Evolutionary conservation across 2,329 filamentous ascomycete genomes (phyloP).

Genomic region (Hortaea sp.): DNA sequence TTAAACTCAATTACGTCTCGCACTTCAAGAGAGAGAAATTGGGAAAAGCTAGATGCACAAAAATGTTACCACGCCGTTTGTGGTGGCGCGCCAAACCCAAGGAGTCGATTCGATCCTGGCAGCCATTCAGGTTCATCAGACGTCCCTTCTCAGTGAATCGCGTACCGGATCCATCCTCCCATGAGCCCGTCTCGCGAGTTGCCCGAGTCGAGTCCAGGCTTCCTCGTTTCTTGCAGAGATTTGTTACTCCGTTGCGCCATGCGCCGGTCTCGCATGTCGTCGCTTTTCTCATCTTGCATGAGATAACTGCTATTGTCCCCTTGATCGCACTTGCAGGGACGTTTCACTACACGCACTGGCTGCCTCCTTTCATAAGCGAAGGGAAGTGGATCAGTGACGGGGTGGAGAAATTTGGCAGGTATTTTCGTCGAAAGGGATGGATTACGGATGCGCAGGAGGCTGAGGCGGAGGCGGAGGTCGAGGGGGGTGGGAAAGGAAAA

Average conservation of each 20-base stretch:
- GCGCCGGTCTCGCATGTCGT: conserved; percentile 76
- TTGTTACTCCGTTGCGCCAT: conserved; percentile 58
- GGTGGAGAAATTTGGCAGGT: conserved; percentile 64
- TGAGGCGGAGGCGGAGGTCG: conserved; percentile 20
- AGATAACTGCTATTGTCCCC: conserved; percentile 77
- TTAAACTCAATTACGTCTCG: no score
- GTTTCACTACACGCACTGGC: conserved; percentile 72
- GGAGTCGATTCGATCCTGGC: no score
- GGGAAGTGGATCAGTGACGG: conserved; percentile 49
- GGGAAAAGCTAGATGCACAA: no score
- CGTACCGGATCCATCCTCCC: not conserved
- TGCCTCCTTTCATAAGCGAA: conserved; percentile 51
- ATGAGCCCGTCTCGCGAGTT: conserved; percentile 15
- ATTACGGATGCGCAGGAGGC: conserved; percentile 41
- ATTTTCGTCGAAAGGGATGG: conserved; percentile 72
- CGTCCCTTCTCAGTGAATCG: no score
- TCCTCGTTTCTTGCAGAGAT: conserved; percentile 57
- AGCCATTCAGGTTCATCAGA: no score
- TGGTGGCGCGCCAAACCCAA: no score
- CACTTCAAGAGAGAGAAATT: no score
- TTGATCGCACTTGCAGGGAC: conserved; percentile 61
- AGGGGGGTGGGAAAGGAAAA: conserved; percentile 1
- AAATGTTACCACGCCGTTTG: no score
- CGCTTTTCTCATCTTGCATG: conserved; percentile 83
- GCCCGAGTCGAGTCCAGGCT: conserved; percentile 34